Evolutionary conservation across 2,329 filamentous ascomycete species (phyloP).

Genomic region (Calonectria honghensis): DNA sequence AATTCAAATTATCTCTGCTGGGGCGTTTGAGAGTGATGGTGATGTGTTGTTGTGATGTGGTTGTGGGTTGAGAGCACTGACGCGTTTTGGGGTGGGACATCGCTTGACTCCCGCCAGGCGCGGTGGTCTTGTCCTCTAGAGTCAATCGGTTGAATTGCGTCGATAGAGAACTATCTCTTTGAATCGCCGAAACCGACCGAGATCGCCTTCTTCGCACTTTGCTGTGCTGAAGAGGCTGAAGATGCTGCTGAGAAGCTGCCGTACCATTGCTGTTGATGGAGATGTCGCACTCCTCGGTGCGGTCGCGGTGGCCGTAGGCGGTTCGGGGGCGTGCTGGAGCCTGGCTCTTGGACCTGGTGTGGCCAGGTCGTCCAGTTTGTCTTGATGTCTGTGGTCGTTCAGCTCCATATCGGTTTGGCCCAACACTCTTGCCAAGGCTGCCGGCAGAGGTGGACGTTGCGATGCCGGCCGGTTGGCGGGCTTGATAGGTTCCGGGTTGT

Average conservation of each 20-base stretch:
- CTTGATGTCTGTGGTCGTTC: constrained; percentile 73
- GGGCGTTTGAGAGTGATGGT: constrained; percentile 56
- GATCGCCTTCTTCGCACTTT: constrained; percentile 55
- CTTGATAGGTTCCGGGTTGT: constrained; percentile 55
- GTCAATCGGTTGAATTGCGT: constrained; percentile 63
- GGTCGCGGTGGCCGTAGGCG: constrained; percentile 64
- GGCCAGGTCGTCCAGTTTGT: constrained; percentile 67
- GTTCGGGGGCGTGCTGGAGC: constrained; percentile 60
- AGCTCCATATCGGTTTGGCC: constrained; percentile 70
- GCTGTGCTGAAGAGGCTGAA: constrained; percentile 46
- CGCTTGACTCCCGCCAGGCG: constrained; percentile 67
- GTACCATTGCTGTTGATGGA: constrained; percentile 61
- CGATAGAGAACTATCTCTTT: constrained; percentile 67
- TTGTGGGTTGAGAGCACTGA: constrained; percentile 51
- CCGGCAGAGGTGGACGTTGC: constrained; percentile 59
- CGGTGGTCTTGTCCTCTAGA: constrained; percentile 59
- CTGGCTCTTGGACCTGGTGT: constrained; percentile 65
- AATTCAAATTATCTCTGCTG: constrained; percentile 49
- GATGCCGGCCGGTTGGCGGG: constrained; percentile 59
- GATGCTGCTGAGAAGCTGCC: constrained; percentile 47
- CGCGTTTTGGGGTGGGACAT: constrained; percentile 57
- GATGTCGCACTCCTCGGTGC: constrained; percentile 63
- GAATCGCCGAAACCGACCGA: constrained; percentile 55
- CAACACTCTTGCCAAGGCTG: constrained; percentile 75
- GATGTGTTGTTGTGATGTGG: constrained; percentile 47